A percentile compares a stretch with the other conserved stretches of the same genome.
Evolutionary conservation across 805 yeast species (phyloP).

Genomic region (Groenewaldozyma salmanticensis): DNA sequence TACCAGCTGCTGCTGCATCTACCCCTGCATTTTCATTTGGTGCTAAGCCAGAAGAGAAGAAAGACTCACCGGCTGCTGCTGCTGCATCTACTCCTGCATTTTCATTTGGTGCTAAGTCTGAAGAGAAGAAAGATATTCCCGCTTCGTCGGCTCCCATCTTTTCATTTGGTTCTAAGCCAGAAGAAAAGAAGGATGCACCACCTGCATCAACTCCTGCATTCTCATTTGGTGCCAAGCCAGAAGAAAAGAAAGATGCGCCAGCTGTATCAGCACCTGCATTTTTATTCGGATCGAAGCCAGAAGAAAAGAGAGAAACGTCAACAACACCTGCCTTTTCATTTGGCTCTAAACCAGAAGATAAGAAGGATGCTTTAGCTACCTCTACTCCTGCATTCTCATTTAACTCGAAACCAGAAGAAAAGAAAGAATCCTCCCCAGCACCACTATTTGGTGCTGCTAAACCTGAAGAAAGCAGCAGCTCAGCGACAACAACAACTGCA

Average conservation of each 20-base stretch:
- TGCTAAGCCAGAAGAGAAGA: not conserved
- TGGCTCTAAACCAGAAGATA: not conserved
- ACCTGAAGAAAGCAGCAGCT: too few relatives aligned
- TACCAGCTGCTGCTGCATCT: not conserved
- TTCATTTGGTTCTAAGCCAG: constrained; percentile 1
- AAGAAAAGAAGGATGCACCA: not conserved
- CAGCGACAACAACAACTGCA: too few relatives aligned
- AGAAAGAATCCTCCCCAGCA: constrained; percentile 6
- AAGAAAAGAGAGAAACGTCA: not conserved
- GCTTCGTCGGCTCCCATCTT: not conserved
- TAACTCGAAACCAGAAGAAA: not conserved
- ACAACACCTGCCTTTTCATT: not conserved
- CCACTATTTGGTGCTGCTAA: too few relatives aligned
- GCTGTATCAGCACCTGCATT: not conserved
- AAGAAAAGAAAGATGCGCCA: not conserved
- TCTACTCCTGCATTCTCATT: not conserved
- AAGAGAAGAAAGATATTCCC: not conserved
- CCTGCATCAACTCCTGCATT: not conserved
- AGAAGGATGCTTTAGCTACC: not conserved
- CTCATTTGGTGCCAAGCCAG: not conserved
- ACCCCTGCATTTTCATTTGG: constrained; percentile 5
- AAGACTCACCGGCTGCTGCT: not conserved
- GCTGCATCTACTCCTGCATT: not conserved
- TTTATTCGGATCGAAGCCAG: not conserved
- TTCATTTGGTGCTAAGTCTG: constrained; percentile 6